These are phyloP conservation scores for Pythium aphanidermatum DNA, from an alignment of 352 stramenopile genomes.

Conservation along the genomic window DNA sequence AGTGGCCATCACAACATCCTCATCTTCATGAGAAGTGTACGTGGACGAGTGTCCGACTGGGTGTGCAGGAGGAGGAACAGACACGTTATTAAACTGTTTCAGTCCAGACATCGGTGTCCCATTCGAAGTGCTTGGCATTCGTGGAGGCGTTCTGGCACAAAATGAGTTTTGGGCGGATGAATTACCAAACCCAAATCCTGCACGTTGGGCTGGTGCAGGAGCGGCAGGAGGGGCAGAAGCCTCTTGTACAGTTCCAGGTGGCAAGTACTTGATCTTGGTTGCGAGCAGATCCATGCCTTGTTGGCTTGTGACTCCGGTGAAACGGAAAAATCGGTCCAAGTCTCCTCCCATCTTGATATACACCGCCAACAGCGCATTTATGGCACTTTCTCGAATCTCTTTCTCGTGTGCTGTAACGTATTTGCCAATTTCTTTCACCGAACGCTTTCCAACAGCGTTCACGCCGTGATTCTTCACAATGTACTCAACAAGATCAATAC, in stretches of 20 bases:
- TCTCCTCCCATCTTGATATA: slow-evolving; percentile 62
- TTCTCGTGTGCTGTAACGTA: slow-evolving; percentile 77
- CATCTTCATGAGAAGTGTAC: slow-evolving; percentile 26
- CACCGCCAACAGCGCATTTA: slow-evolving; percentile 64
- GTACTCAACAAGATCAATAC: slow-evolving; percentile 76
- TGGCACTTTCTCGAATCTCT: slow-evolving; percentile 72
- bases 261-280: slow-evolving; percentile 73
- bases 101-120: slow-evolving; percentile 22
- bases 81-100: slow-evolving; percentile 24
- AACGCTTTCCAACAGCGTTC: slow-evolving; percentile 61
- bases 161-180: slow-evolving; percentile 4
- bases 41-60: too few species aligned
- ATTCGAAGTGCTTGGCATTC: slow-evolving; percentile 14
- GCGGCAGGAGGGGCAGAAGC: slow-evolving; percentile 3
- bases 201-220: slow-evolving; percentile 6
- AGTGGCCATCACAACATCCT: slow-evolving; percentile 52
- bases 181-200: slow-evolving; percentile 18
- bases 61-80: slow-evolving; percentile 3
- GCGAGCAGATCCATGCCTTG: slow-evolving; percentile 76
- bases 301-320: slow-evolving; percentile 63
- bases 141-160: slow-evolving; percentile 13
- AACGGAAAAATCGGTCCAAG: slow-evolving; percentile 74
- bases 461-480: slow-evolving; percentile 61
- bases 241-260: slow-evolving; percentile 28
- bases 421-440: slow-evolving; percentile 75